These are phyloP conservation scores for Crataegus laevigata DNA, from an alignment of 306 rosid genomes.

Conservation along the genomic window DNA sequence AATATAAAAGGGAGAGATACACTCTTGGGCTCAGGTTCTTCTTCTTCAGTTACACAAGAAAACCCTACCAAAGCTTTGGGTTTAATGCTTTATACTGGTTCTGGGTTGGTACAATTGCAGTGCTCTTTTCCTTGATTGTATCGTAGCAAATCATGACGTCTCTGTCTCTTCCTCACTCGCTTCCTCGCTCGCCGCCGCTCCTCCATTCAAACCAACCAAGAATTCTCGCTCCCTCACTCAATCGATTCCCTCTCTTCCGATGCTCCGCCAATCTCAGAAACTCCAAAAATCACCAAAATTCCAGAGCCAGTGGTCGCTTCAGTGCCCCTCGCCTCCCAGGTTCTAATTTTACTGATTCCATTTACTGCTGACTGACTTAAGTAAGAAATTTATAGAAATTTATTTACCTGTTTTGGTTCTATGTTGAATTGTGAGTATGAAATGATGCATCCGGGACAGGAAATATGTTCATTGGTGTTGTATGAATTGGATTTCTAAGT, in stretches of 20 bases:
- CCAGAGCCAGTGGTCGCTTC: neutral
- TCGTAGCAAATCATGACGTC: slow-evolving; percentile 1
- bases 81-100: neutral
- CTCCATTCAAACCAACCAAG: neutral
- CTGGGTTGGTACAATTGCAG: neutral
- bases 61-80: neutral
- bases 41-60: no score
- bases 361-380: no score
- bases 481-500: neutral
- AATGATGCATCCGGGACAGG: neutral
- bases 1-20: no score
- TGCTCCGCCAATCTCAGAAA: slow-evolving; percentile 15
- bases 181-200: neutral
- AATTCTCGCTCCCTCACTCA: neutral
- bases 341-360: neutral
- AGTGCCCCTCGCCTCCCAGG: neutral
- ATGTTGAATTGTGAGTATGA: neutral
- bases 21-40: no score
- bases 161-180: slow-evolving; percentile 19
- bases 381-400: neutral
- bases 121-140: neutral
- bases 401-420: neutral
- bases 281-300: neutral
- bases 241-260: slow-evolving; percentile 9
- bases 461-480: neutral